Evolutionary conservation across 2,329 filamentous ascomycete species (phyloP).

Genomic region (Alternaria rosae): DNA sequence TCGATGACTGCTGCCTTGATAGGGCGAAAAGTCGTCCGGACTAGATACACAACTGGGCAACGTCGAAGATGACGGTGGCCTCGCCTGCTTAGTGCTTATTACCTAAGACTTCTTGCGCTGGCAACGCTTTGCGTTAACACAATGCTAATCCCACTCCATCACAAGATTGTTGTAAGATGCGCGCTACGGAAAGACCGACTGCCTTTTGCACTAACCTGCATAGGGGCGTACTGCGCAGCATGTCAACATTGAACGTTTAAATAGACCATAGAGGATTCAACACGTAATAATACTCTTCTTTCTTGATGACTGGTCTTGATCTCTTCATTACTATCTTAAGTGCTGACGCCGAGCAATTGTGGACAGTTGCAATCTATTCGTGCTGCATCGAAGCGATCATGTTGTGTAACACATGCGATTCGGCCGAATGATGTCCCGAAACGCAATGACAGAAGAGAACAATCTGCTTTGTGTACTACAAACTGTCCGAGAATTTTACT

Average conservation of each 20-base stretch:
- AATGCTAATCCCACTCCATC: background rate
- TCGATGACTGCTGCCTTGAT: background rate
- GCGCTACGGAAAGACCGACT: background rate
- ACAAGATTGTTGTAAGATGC: background rate
- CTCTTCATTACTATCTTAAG: background rate
- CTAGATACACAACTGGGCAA: background rate
- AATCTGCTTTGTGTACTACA: background rate
- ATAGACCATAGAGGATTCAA: background rate
- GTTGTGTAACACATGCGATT: background rate
- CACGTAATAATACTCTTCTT: background rate
- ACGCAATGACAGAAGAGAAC: background rate
- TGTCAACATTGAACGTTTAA: background rate
- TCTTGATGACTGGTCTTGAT: background rate
- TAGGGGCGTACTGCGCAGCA: background rate
- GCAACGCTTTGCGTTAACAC: background rate
- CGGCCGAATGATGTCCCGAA: background rate
- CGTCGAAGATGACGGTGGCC: background rate
- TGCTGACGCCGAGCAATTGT: constrained; percentile 1
- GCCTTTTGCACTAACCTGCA: background rate
- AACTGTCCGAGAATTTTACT: background rate
- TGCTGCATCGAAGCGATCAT: background rate
- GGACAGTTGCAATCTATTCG: background rate
- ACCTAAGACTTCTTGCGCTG: background rate
- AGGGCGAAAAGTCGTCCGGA: background rate
- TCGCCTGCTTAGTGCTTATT: constrained; percentile 3